Evolutionary conservation across 228 moss, liverwort and hornwort genomes (phyloP), one percentile per base, ranked within the genome.

Genomic region (Sphagnum fallax): DNA sequence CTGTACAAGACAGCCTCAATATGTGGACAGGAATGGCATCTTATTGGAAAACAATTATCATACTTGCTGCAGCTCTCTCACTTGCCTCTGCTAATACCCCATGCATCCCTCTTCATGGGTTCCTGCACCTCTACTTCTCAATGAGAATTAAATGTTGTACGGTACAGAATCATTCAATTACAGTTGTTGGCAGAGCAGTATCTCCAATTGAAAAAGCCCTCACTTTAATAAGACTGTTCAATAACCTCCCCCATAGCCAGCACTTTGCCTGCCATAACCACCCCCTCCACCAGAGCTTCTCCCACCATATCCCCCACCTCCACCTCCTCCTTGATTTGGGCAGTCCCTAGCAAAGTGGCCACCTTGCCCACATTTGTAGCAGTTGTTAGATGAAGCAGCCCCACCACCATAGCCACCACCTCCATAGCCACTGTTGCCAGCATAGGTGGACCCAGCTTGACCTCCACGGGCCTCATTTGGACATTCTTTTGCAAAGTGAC

Each of bases 281-380:
- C 69, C 68, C 16, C 68, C 76, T 50, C 79, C 69, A 77, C 82
- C 77, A 68, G 74, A 77, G 8, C 79, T 75, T 59, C 83, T 76
- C 48, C 78, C 71, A 48, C 82, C 76, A 18, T 79, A 85, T 8
- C 81, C 78, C 6, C 66, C 87, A 68, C 75, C 71, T 10, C 74
- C 74, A 10, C 76, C 74, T 4, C 73, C 75, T 5, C 84, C 76
- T 75, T 77, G 78, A 71, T 72, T 91, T 12, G 93, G 98, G 76
- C 98, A 98, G 47, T 91, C 93, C 72, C 80, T 84, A 5, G 98
- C 98, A 65, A 89, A 98, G 72, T 98, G 98, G 1, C 92, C 98
- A 76, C 90, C 91, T 74, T 98, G 93, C 48, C 90, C 88, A 78
- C 98, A 98, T 67, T 89, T 93, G 66, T 73, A 98, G 70, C 98